Evolutionary conservation across 2,329 filamentous ascomycete species (phyloP).

Genomic region (Hypoxylon sp.): DNA sequence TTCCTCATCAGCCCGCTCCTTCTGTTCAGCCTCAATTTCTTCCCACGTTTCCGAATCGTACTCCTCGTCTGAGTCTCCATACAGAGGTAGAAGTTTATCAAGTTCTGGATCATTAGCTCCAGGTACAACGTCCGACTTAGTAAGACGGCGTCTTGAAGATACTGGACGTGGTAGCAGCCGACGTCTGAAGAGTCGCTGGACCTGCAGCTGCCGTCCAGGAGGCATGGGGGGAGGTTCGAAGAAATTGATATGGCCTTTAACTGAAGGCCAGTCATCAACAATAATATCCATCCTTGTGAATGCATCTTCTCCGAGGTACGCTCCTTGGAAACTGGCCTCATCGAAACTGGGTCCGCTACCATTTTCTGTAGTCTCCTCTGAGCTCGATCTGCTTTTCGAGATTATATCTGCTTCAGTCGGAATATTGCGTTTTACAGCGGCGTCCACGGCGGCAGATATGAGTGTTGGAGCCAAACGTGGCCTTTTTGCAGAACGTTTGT

Average conservation of each 20-base stretch:
- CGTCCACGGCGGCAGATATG: conserved; percentile 42
- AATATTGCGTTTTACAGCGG: conserved; percentile 43
- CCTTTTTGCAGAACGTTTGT: conserved; percentile 45
- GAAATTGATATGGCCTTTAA: conserved; percentile 25
- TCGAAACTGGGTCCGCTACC: neutral
- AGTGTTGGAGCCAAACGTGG: conserved; percentile 45
- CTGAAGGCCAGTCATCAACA: conserved; percentile 25
- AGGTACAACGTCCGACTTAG: conserved; percentile 48
- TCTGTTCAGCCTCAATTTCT: conserved; percentile 71
- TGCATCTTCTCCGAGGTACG: conserved; percentile 49
- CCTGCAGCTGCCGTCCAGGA: conserved; percentile 46
- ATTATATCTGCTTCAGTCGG: conserved; percentile 48
- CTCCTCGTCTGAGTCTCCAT: conserved; percentile 68
- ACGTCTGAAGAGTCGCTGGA: conserved; percentile 46
- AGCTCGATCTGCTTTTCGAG: neutral
- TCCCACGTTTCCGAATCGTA: conserved; percentile 71
- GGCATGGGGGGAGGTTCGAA: conserved; percentile 18
- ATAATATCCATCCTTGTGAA: conserved; percentile 48
- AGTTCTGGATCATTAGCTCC: conserved; percentile 49
- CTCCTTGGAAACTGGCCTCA: neutral
- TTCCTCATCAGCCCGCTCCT: conserved; percentile 50
- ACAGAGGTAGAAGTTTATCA: conserved; percentile 62
- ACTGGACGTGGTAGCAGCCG: conserved; percentile 31
- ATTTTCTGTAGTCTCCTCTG: neutral
- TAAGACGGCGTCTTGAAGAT: conserved; percentile 9